phyloP scores from a whole-genome alignment of 2,329 filamentous ascomycete genomes.

The Pseudogymnoascus sp. region DNA sequence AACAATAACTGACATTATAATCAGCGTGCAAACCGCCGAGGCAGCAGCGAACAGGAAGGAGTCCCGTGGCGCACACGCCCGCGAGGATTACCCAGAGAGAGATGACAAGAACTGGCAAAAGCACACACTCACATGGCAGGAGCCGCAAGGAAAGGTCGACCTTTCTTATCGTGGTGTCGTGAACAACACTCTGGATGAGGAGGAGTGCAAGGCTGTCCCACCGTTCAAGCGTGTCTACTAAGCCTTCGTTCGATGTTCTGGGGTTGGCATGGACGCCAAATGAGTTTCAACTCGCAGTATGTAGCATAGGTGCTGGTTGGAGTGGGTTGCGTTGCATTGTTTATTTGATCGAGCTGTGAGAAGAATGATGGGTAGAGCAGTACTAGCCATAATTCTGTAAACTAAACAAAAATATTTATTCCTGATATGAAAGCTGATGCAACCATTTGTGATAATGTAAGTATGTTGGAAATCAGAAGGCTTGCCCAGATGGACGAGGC shows the following conservation, averaged over 20 bases:
- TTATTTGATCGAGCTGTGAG: constrained; percentile 1
- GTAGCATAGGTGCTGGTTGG: constrained; percentile 10
- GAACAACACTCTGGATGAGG: constrained; percentile 78
- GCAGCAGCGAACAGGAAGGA: constrained; percentile 92
- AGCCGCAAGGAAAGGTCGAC: constrained; percentile 82
- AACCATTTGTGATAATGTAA: background rate
- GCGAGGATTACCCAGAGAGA: constrained; percentile 92
- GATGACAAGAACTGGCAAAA: constrained; percentile 99
- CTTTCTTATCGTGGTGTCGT: constrained; percentile 80
- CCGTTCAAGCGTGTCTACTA: constrained; percentile 95
- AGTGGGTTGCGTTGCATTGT: constrained; percentile 7
- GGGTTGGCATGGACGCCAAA: constrained; percentile 6
- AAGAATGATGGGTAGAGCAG: constrained; percentile 9
- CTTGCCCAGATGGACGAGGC: background rate
- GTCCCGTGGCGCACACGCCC: constrained; percentile 91
- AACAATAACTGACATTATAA: constrained; percentile 11
- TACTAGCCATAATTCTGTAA: constrained; percentile 7
- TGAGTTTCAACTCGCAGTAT: constrained; percentile 8
- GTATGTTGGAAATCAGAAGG: background rate
- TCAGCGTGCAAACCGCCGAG: constrained; percentile 78
- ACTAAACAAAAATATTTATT: constrained; percentile 3
- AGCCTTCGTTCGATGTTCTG: constrained; percentile 11
- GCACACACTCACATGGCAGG: constrained; percentile 96
- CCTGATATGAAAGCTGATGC: background rate
- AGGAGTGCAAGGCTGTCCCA: constrained; percentile 90